phyloP scores from a whole-genome alignment of 1,284 basidiomycete genomes.

The Boletus smithii region DNA sequence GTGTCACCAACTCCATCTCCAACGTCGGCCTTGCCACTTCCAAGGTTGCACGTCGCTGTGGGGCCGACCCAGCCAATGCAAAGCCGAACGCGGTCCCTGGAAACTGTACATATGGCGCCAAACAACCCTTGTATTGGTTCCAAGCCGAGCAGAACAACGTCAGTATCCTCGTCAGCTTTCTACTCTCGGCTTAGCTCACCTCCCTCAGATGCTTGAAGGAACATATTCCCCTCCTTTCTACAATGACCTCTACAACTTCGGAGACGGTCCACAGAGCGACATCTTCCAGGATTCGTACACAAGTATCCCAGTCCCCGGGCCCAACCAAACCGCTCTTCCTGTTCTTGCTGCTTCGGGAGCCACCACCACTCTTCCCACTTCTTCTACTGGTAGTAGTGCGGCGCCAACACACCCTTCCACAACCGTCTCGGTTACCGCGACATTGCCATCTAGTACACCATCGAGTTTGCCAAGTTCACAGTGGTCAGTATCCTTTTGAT shows the following conservation, averaged over 20 bases:
- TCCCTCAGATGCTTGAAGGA: slow-evolving; percentile 42
- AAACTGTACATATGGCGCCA: slow-evolving; percentile 69
- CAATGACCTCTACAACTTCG: slow-evolving; percentile 43
- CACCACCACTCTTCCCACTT: too few relatives aligned
- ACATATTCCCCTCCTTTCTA: slow-evolving; percentile 44
- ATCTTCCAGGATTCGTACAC: slow-evolving; percentile 37
- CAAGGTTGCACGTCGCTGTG: slow-evolving; percentile 55
- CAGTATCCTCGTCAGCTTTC: slow-evolving; percentile 14
- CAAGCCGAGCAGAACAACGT: slow-evolving; percentile 60
- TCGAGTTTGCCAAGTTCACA: too few relatives aligned
- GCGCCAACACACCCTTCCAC: too few relatives aligned
- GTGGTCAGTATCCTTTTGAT: too few relatives aligned
- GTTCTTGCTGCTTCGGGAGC: too few relatives aligned
- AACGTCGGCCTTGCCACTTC: slow-evolving; percentile 49
- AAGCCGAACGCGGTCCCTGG: slow-evolving; percentile 42
- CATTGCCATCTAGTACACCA: too few relatives aligned
- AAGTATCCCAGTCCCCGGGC: slow-evolving; percentile 22
- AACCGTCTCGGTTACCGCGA: too few relatives aligned
- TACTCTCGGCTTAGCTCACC: neutral
- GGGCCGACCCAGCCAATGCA: slow-evolving; percentile 45
- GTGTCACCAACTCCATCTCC: slow-evolving; percentile 56
- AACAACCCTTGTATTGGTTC: slow-evolving; percentile 65
- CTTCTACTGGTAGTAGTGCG: too few relatives aligned
- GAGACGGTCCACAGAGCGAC: slow-evolving; percentile 47
- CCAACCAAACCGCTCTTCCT: slow-evolving; percentile 25